Percentiles rank a stretch among this genome's conserved stretches.
phyloP scores from a whole-genome alignment of 2,329 filamentous ascomycete species.

The Allantophomopsis lycopodina region DNA sequence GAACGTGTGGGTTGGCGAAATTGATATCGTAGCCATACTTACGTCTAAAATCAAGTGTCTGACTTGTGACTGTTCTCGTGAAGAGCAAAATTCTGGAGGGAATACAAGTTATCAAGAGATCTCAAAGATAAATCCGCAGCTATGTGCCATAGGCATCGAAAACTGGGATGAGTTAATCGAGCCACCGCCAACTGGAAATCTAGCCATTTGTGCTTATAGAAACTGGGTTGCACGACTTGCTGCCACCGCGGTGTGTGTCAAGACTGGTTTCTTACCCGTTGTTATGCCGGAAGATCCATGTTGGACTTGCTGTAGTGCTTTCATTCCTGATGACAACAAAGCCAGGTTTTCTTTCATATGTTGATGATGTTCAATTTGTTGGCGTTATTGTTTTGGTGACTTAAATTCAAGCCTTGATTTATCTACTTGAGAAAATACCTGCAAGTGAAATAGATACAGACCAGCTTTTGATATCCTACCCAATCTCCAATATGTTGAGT shows the following conservation, averaged over 20 bases:
- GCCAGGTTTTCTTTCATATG: too few relatives aligned
- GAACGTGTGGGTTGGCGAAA: conserved; percentile 10
- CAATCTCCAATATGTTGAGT: too few relatives aligned
- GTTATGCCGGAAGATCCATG: neutral
- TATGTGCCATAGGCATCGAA: conserved; percentile 2
- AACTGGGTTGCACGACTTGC: conserved; percentile 5
- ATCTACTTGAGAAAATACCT: too few relatives aligned
- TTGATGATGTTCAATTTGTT: too few relatives aligned
- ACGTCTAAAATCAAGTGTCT: conserved; percentile 2
- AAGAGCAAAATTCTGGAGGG: neutral
- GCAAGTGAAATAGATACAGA: too few relatives aligned
- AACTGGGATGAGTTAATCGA: conserved; percentile 4
- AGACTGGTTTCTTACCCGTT: conserved; percentile 1
- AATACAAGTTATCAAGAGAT: too few relatives aligned
- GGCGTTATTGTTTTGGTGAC: too few relatives aligned
- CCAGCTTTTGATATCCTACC: too few relatives aligned
- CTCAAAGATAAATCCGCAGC: too few relatives aligned
- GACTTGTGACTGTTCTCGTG: neutral
- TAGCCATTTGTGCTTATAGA: conserved; percentile 1
- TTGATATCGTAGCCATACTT: conserved; percentile 11
- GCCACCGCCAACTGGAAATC: neutral
- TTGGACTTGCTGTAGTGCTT: too few relatives aligned
- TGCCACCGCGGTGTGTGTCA: conserved; percentile 7
- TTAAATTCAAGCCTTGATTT: too few relatives aligned
- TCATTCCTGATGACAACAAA: too few relatives aligned